A percentile compares a stretch with the other conserved stretches of the same genome.
Conservation (phyloP, 306 rosid species). For the Rosa lucieae region DNA sequence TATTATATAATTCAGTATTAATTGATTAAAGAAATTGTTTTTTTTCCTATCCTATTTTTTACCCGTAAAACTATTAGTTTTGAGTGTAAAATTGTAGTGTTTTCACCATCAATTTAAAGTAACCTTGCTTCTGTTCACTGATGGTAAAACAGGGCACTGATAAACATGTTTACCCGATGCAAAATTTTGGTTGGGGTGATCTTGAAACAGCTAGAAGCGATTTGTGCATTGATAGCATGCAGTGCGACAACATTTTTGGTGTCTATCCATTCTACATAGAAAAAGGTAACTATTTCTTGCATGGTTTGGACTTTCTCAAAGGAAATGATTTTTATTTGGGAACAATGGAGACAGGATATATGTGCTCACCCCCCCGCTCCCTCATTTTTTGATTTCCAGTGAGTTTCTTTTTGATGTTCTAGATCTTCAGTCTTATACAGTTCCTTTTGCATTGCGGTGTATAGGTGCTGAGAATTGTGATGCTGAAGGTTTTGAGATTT, state of each 20-base stretch:
- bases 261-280: constrained; percentile 70
- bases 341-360: not conserved
- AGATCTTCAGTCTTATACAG: not conserved
- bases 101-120: not conserved
- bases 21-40: no score
- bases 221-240: constrained; percentile 35
- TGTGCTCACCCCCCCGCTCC: not conserved
- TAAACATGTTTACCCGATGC: constrained; percentile 39
- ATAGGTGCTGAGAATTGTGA: constrained; percentile 53
- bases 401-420: not conserved
- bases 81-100: not conserved
- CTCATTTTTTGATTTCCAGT: not conserved
- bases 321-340: not conserved
- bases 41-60: not conserved
- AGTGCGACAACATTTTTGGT: constrained; percentile 54
- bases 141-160: constrained; percentile 46
- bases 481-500: constrained; percentile 61
- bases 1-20: not conserved
- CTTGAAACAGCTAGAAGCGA: constrained; percentile 30
- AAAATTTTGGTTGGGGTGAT: constrained; percentile 75
- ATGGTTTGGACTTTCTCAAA: not conserved
- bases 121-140: not conserved
- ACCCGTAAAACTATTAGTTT: not conserved
- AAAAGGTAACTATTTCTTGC: constrained; percentile 51
- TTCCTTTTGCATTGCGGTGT: not conserved